Evolutionary conservation across 768 basidiomycete species (phyloP), one percentile per base, ranked within the genome.

Genomic region (Mrakia blollopis): DNA sequence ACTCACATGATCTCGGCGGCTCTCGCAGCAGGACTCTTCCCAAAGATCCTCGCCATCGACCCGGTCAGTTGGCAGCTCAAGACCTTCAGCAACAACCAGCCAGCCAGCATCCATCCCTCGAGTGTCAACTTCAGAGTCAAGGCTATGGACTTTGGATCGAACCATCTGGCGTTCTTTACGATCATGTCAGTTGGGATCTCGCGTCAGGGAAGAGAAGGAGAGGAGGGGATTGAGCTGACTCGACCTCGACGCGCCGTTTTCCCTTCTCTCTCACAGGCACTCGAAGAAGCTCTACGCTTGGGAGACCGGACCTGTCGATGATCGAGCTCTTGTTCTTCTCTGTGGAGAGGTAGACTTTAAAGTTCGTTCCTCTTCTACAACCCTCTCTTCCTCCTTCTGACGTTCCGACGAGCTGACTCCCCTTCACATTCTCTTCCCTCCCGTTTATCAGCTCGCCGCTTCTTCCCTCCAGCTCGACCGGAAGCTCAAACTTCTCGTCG

Each of bases 271-370:
- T 63, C 25, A n/a, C 14, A 94, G 94, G 93, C 93, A 94, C 81
- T 95, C 94, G 10, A 97, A 93, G 84, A 93, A 89, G 82, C 84
- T 95, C 37, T 96, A 85, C 75, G 84, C 85, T 25, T 97, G 94
- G 94, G 96, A 98, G 83, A 93, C 91, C 0, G 90, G 92, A 9
- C 92, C 94, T 8, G 88, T 92, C 11, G 92, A 97, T 79, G 92
- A 96, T 80, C 83, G 92, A 37, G 88, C 92, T 6, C 83, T 98
- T 72, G 81, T 93, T 37, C 85, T 98, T 25, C 85, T 98, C 0
- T 98, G 94, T 77, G 96, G 96, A 13, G 96, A 98, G 78, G 86
- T 87, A 32, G 96, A 98, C 75, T 91, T 92, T 85, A 94, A 91
- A 88, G 93, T 89, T 82, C 74, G 86, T 79, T 0, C 23, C 25